These are phyloP conservation scores for Botrytis squamosa DNA, from an alignment of 2,329 filamentous ascomycete genomes.

Conservation along the genomic window DNA sequence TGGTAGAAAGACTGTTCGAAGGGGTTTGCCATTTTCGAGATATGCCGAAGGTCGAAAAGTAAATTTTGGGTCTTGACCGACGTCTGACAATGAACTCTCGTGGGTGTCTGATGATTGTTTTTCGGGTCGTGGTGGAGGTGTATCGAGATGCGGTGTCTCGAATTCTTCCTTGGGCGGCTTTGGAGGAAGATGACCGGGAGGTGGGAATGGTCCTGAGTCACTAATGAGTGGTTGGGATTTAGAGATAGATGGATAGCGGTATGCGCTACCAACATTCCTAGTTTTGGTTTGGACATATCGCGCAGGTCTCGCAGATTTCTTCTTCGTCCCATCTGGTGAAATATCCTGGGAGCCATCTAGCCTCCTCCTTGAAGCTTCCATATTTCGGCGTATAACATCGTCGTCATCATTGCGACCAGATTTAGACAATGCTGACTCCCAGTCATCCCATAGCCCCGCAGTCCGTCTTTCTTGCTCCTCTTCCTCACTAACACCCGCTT, in stretches of 20 bases:
- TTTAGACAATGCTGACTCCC: conserved; percentile 47
- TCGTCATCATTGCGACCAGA: conserved; percentile 37
- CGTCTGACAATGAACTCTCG: conserved; percentile 9
- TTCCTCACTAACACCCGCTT: conserved; percentile 56
- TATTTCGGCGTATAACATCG: conserved; percentile 50
- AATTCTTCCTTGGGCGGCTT: conserved; percentile 36
- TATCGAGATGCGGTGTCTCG: conserved; percentile 18
- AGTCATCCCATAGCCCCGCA: conserved; percentile 53
- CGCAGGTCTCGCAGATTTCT: conserved; percentile 35
- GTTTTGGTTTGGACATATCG: conserved; percentile 23
- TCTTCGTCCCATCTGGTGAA: conserved; percentile 30
- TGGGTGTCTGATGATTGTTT: conserved; percentile 27
- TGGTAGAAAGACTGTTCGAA: conserved; percentile 86
- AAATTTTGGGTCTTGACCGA: conserved; percentile 43
- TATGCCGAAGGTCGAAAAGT: conserved; percentile 84
- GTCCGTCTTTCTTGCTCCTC: conserved; percentile 56
- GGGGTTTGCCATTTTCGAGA: conserved; percentile 82
- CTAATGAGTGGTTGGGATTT: conserved; percentile 49
- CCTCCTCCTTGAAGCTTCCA: conserved; percentile 50
- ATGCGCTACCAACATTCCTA: conserved; percentile 39
- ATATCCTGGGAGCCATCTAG: conserved; percentile 39
- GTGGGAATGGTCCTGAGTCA: conserved; percentile 15
- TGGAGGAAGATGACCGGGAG: conserved; percentile 29
- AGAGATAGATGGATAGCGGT: conserved; percentile 58
- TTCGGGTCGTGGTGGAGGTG: conserved; percentile 28